phyloP scores from a whole-genome alignment of 352 stramenopile genomes.

The Globisporangium rhizosaccharum region DNA sequence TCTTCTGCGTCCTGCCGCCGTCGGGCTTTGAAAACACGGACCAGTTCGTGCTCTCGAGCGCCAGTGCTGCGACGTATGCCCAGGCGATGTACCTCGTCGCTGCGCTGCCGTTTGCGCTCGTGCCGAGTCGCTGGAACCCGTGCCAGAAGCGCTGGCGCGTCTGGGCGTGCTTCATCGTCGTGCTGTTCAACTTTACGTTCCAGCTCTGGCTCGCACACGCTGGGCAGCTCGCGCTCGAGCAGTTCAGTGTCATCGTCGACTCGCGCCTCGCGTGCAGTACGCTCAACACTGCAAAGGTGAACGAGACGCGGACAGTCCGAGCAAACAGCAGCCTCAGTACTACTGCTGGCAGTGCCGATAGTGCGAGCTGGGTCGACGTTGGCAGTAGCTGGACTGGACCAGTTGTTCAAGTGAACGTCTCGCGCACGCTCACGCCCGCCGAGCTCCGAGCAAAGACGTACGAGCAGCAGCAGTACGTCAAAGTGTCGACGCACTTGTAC shows the following conservation, averaged over 20 bases:
- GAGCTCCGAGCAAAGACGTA: slow-evolving; percentile 18
- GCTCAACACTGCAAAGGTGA: slow-evolving; percentile 12
- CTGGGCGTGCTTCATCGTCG: slow-evolving; percentile 72
- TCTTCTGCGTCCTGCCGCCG: slow-evolving; percentile 57
- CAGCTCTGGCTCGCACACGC: slow-evolving; percentile 69
- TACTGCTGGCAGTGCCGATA: slow-evolving; percentile 1
- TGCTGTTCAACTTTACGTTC: slow-evolving; percentile 72
- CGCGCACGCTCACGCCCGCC: slow-evolving; percentile 1
- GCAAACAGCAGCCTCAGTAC: background rate
- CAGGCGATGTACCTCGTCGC: slow-evolving; percentile 72
- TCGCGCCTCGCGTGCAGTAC: slow-evolving; percentile 31
- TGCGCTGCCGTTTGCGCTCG: slow-evolving; percentile 67
- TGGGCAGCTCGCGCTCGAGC: slow-evolving; percentile 42
- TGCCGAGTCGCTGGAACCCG: slow-evolving; percentile 59
- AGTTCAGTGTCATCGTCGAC: slow-evolving; percentile 36
- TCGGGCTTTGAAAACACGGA: slow-evolving; percentile 62
- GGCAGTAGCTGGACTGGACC: slow-evolving; percentile 18
- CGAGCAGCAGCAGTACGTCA: slow-evolving; percentile 27
- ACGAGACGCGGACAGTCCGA: background rate
- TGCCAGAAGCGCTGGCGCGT: slow-evolving; percentile 72
- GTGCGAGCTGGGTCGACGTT: slow-evolving; percentile 8
- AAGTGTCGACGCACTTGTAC: slow-evolving; percentile 43
- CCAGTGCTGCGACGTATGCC: slow-evolving; percentile 34
- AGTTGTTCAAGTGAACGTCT: slow-evolving; percentile 17
- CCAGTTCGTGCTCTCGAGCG: slow-evolving; percentile 56